Conservation (phyloP, 768 basidiomycete species). For the Serendipita sp. region DNA sequence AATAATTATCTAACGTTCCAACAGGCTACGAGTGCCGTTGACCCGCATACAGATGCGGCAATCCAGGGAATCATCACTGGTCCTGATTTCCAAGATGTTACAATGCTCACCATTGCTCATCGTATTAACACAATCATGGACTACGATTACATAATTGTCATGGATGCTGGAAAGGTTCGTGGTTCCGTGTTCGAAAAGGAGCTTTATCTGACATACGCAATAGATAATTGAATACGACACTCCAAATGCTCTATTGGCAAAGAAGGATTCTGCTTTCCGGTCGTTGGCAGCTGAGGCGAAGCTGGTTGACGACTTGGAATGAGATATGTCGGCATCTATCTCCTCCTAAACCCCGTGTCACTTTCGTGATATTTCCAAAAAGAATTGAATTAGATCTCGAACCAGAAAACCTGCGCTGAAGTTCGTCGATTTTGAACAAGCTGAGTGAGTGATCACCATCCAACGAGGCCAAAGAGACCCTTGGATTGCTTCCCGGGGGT, state of each 20-base stretch:
- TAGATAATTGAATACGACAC: constrained; percentile 67
- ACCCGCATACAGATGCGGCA: constrained; percentile 75
- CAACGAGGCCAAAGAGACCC: neutral
- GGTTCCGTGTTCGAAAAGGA: neutral
- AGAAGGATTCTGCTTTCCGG: constrained; percentile 40
- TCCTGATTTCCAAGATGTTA: constrained; percentile 56
- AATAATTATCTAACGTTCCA: neutral
- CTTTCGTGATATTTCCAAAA: too few relatives aligned
- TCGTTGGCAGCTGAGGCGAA: constrained; percentile 53
- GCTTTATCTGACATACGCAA: neutral
- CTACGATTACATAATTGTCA: constrained; percentile 65
- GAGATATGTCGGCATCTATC: too few relatives aligned
- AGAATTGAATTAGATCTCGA: too few relatives aligned
- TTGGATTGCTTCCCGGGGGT: neutral
- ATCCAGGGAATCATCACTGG: constrained; percentile 81
- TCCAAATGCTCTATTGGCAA: constrained; percentile 46
- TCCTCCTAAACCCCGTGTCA: too few relatives aligned
- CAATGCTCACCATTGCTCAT: constrained; percentile 81
- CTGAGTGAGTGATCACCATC: neutral
- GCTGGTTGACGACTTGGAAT: constrained; percentile 4
- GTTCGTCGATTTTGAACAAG: neutral
- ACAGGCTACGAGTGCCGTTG: constrained; percentile 68
- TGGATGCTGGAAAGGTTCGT: constrained; percentile 56
- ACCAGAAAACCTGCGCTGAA: too few relatives aligned
- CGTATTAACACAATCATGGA: constrained; percentile 72